Evolutionary conservation across 78 protist genomes (phyloP).

Genomic region (Dictyostelium intermedium): DNA sequence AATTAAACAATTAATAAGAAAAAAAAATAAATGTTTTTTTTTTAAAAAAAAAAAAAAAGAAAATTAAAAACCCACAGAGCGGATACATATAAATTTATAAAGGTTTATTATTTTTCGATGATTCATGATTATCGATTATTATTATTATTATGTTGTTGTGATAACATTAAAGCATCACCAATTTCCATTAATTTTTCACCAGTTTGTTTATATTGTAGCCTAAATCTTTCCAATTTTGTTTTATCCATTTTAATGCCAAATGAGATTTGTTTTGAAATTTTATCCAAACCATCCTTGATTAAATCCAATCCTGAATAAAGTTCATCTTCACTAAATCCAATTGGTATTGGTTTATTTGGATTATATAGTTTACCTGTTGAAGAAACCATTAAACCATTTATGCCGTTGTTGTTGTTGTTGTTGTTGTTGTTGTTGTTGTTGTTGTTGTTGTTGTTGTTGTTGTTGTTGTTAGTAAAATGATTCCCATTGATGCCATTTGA

Average conservation of each 20-base stretch:
- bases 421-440: neutral
- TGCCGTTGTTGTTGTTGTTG: neutral
- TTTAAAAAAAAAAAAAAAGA: too few relatives aligned
- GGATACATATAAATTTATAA: too few relatives aligned
- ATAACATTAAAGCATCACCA: neutral
- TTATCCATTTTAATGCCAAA: slow-evolving; percentile 3
- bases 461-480: neutral
- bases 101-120: neutral
- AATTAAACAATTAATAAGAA: neutral
- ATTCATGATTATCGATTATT: neutral
- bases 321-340: neutral
- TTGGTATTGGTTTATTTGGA: neutral
- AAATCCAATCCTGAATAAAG: neutral
- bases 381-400: neutral
- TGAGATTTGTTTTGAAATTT: neutral
- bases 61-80: too few relatives aligned
- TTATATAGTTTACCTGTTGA: neutral
- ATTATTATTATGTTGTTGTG: neutral
- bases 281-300: neutral
- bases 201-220: neutral
- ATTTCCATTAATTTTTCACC: neutral
- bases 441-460: neutral
- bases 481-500: neutral
- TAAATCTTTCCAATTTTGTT: neutral
- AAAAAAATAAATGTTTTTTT: neutral